Base-by-base conservation (phyloP, 257 asterid species). In the Linderniella brevidens region DNA sequence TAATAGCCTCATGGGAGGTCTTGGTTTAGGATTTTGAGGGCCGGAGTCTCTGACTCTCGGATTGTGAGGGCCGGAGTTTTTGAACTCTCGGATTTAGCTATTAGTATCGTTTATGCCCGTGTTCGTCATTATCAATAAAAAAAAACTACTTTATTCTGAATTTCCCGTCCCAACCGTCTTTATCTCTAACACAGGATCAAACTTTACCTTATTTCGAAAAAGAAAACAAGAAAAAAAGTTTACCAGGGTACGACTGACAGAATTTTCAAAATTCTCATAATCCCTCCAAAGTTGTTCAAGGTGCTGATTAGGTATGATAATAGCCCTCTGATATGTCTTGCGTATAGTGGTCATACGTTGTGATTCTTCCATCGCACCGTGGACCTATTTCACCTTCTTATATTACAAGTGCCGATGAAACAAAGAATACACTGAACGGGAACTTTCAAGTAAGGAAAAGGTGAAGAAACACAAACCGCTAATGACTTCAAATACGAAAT, bases 201-300 rank as follows among this genome's bases (percentile, higher is more conserved):
- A 37, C 40, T 11, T 6, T 6, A 37, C 8, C 11, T 6, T 37
- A 37, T 6, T 6, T 37, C 40, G 8, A 37, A 6, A 8, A n/a
- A n/a, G n/a, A n/a, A n/a, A n/a, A 45, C 49, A 45, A 4, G 4
- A 45, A 17, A 19, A 45, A 45, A 45, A 45, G 18, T 49, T 51
- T 78, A 90, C 98, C 96, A 85, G 69, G 42, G 96, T 73, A 50
- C 96, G 98, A 77, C 92, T 78, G 57, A 85, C 88, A 19, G 98
- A 67, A 65, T 85, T 90, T 64, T 90, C 98, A 71, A 90, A 90
- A 75, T 61, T 85, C 71, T 85, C 98, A 44, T 90, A 90, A 60
- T 90, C 98, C 69, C 92, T 81, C 98, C 96, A 90, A 53, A 90
- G 87, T 58, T 90, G 98, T 79, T 85, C 96, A 51, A 81, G 76